Conservation (phyloP, 73 alveolate genomes). For the Stentor coeruleus region DNA sequence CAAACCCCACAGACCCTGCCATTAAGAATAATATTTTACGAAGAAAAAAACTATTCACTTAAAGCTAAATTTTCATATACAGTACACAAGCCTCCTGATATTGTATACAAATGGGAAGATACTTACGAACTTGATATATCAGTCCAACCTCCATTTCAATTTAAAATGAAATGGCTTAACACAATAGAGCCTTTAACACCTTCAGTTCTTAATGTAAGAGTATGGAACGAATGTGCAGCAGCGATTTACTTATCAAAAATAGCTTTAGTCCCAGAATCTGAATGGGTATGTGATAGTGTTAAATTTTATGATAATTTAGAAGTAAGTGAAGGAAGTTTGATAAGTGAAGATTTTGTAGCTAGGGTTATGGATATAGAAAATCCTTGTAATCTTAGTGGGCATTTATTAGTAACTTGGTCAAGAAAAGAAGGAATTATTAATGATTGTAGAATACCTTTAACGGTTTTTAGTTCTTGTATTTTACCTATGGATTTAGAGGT, state of each 20-base stretch:
- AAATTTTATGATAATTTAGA: background rate
- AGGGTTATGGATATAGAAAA: background rate
- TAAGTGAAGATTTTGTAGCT: background rate
- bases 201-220: background rate
- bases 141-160: conserved; percentile 5
- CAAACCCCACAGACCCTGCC: background rate
- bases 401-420: background rate
- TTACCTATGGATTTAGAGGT: background rate
- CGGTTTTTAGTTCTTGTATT: background rate
- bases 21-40: background rate
- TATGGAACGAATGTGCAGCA: background rate
- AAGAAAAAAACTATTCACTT: background rate
- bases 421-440: background rate
- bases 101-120: background rate
- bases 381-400: background rate
- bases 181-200: no score
- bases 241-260: background rate
- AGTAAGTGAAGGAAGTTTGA: background rate
- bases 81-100: background rate
- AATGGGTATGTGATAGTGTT: background rate
- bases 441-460: background rate
- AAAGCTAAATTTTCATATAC: background rate
- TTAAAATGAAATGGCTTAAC: background rate
- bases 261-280: background rate
- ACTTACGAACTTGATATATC: background rate